Evolutionary conservation across 2,329 filamentous ascomycete species (phyloP).

Genomic region (Lachnellula willkommii): DNA sequence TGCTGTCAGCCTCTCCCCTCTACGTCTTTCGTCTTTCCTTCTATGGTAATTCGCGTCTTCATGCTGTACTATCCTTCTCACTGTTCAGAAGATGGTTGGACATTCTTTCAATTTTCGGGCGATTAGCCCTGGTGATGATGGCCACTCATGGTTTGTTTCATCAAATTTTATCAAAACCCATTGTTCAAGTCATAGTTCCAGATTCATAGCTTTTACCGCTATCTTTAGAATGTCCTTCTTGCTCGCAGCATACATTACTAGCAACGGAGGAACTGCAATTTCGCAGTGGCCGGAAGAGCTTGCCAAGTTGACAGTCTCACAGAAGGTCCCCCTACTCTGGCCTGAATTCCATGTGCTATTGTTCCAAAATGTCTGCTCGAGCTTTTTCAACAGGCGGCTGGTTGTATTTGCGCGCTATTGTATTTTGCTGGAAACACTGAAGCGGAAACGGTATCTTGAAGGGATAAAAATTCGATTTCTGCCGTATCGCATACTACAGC

Average conservation of each 20-base stretch:
- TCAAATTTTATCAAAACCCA: neutral
- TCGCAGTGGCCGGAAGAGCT: neutral
- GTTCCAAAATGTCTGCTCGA: neutral
- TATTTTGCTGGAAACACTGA: slow-evolving; percentile 15
- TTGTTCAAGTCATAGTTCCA: neutral
- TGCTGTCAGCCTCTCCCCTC: neutral
- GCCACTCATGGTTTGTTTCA: neutral
- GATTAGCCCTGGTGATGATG: neutral
- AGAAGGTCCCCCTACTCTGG: neutral
- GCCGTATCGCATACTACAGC: neutral
- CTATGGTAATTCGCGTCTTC: neutral
- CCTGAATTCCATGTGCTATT: neutral
- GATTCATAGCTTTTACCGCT: neutral
- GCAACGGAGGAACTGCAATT: neutral
- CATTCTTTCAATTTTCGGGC: neutral
- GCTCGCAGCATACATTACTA: neutral
- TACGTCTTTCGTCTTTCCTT: neutral
- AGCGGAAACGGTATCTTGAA: slow-evolving; percentile 18
- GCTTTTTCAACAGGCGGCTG: slow-evolving; percentile 5
- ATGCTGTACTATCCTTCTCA: neutral
- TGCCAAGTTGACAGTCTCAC: neutral
- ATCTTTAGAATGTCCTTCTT: neutral
- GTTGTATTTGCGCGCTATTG: slow-evolving; percentile 23
- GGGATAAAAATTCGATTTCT: slow-evolving; percentile 7
- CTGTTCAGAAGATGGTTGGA: neutral